These are phyloP conservation scores for Adansonia digitata DNA, from an alignment of 345 rosid genomes.

Conservation along the genomic window DNA sequence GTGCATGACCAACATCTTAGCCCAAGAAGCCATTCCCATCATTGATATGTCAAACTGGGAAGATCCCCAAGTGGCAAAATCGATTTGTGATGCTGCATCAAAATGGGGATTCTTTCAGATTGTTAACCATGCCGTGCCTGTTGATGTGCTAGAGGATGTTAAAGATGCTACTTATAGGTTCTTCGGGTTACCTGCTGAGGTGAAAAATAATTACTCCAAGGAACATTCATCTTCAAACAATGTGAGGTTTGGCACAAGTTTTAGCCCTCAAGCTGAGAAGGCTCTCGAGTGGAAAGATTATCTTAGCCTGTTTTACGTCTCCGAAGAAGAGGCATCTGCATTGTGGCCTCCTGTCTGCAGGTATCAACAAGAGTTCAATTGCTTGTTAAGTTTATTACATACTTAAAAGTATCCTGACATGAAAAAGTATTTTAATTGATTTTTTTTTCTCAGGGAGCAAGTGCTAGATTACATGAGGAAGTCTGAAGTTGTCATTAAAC, in stretches of 20 bases:
- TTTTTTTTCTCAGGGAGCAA: slow-evolving; percentile 6
- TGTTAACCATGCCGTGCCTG: slow-evolving; percentile 17
- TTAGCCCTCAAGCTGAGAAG: slow-evolving; percentile 11
- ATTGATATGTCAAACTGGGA: no score
- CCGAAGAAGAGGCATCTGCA: no score
- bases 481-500: no score
- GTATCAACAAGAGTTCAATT: background rate
- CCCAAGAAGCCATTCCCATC: background rate
- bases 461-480: no score
- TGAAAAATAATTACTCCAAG: slow-evolving; percentile 7
- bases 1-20: background rate
- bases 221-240: background rate
- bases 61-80: slow-evolving; percentile 5
- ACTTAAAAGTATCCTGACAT: no score
- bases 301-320: no score
- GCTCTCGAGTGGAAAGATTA: slow-evolving; percentile 23
- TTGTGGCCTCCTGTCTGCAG: slow-evolving; percentile 20
- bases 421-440: no score
- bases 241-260: no score
- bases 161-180: slow-evolving; percentile 14
- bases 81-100: slow-evolving; percentile 15
- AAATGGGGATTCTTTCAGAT: no score
- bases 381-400: background rate
- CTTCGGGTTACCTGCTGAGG: slow-evolving; percentile 4
- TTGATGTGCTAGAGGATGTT: slow-evolving; percentile 9